These are phyloP conservation scores for Epichloe elymi DNA, from an alignment of 2,329 filamentous ascomycete species.

Conservation along the genomic window DNA sequence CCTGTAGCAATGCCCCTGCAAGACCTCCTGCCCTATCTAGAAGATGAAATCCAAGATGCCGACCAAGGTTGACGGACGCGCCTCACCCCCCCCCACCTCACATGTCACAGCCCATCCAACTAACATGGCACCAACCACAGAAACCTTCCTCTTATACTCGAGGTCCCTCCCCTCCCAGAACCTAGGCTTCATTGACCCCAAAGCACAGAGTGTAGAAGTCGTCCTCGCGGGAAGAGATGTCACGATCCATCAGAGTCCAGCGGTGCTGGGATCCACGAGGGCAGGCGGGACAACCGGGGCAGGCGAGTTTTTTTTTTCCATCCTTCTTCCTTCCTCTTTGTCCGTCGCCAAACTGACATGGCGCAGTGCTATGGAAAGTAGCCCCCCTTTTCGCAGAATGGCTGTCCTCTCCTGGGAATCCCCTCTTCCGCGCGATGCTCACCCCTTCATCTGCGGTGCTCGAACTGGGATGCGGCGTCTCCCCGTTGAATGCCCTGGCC, in stretches of 20 bases:
- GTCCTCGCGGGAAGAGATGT: slow-evolving; percentile 57
- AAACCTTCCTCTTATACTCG: slow-evolving; percentile 80
- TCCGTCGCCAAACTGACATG: not conserved
- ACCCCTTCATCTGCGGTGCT: slow-evolving; percentile 45
- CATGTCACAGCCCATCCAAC: not conserved
- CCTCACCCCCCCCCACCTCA: not conserved
- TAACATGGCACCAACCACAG: slow-evolving; percentile 35
- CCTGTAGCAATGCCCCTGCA: slow-evolving; percentile 7
- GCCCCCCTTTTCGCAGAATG: slow-evolving; percentile 78
- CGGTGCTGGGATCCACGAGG: slow-evolving; percentile 64
- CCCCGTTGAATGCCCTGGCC: slow-evolving; percentile 61
- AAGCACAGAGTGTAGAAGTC: slow-evolving; percentile 51
- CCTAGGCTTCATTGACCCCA: slow-evolving; percentile 74
- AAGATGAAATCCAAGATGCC: slow-evolving; percentile 31
- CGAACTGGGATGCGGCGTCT: slow-evolving; percentile 82
- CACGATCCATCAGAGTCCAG: slow-evolving; percentile 70
- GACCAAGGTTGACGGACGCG: slow-evolving; percentile 30
- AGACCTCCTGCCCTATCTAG: slow-evolving; percentile 21
- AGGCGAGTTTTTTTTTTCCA: slow-evolving; percentile 19
- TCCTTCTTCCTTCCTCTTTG: too few species aligned
- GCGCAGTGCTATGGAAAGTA: slow-evolving; percentile 75
- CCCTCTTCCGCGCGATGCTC: slow-evolving; percentile 45
- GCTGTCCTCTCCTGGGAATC: slow-evolving; percentile 52
- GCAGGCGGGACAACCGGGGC: slow-evolving; percentile 45
- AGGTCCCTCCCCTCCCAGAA: slow-evolving; percentile 54